These are phyloP conservation scores for Suillus americanus DNA, from an alignment of 768 basidiomycete genomes.

Conservation along the genomic window DNA sequence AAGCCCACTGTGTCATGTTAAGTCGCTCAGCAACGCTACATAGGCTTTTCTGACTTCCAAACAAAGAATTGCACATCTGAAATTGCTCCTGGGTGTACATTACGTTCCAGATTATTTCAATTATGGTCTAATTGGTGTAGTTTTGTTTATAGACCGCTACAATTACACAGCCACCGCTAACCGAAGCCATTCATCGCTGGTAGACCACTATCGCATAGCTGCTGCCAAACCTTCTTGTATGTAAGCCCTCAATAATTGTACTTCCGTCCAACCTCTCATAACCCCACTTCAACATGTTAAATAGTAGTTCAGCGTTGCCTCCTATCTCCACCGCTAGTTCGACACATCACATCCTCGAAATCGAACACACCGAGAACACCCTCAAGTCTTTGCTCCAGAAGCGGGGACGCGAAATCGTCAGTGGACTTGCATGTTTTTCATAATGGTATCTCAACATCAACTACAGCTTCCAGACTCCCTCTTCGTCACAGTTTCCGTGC, in stretches of 20 bases:
- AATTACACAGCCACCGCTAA: neutral
- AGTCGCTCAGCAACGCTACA: neutral
- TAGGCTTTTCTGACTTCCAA: neutral
- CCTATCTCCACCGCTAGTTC: neutral
- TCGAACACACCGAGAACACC: neutral
- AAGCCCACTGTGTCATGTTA: neutral
- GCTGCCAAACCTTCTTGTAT: neutral
- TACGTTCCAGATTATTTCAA: too few species aligned
- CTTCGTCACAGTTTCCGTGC: neutral
- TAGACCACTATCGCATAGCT: neutral
- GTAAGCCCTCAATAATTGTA: neutral
- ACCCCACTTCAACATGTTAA: neutral
- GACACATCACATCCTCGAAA: neutral
- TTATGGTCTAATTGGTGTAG: too few species aligned
- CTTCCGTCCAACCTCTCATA: neutral
- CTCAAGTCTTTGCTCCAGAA: neutral
- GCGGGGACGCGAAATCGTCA: neutral
- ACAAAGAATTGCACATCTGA: neutral
- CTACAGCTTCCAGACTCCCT: neutral
- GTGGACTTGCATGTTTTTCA: neutral
- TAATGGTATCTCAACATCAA: neutral
- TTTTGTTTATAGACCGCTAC: neutral
- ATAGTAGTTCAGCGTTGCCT: neutral
- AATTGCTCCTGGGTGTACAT: neutral
- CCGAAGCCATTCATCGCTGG: neutral